Evolutionary conservation across 2,329 filamentous ascomycete genomes (phyloP).

Genomic region (Laburnicola sp.): DNA sequence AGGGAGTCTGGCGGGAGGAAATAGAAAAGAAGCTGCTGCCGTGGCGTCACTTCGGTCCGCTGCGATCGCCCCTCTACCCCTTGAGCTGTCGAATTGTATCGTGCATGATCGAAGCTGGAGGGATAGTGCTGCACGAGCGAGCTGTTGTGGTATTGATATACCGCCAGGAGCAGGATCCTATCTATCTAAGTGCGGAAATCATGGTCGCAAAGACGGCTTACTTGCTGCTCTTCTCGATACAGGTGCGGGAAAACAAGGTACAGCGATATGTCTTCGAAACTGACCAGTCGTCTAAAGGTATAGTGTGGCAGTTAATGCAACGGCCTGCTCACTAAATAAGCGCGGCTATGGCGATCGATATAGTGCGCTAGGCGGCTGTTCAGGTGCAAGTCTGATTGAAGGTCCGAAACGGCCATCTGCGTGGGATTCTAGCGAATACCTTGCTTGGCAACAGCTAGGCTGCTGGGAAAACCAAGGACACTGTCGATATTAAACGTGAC

Average conservation of each 20-base stretch:
- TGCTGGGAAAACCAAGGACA: constrained; percentile 2
- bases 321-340: neutral
- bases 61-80: neutral
- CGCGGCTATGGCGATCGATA: neutral
- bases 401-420: neutral
- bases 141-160: constrained; percentile 1
- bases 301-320: constrained; percentile 2
- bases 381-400: neutral
- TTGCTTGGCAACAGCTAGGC: constrained; percentile 1
- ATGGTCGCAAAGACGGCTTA: constrained; percentile 1
- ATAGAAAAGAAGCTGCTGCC: constrained; percentile 4
- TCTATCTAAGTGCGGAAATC: neutral
- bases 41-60: neutral
- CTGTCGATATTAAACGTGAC: constrained; percentile 1
- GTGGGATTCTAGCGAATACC: neutral
- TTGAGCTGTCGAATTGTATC: neutral
- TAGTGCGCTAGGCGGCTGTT: constrained; percentile 1
- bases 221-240: neutral
- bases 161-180: neutral
- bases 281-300: constrained; percentile 1
- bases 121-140: neutral
- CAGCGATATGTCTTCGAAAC: neutral
- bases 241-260: constrained; percentile 1
- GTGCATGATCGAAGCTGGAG: neutral
- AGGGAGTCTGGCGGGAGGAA: neutral